A percentile compares a stretch with the other conserved stretches of the same genome.
These are phyloP conservation scores for Ilyonectria mors-panacis DNA, from an alignment of 2,329 filamentous ascomycete species.

Conservation along the genomic window DNA sequence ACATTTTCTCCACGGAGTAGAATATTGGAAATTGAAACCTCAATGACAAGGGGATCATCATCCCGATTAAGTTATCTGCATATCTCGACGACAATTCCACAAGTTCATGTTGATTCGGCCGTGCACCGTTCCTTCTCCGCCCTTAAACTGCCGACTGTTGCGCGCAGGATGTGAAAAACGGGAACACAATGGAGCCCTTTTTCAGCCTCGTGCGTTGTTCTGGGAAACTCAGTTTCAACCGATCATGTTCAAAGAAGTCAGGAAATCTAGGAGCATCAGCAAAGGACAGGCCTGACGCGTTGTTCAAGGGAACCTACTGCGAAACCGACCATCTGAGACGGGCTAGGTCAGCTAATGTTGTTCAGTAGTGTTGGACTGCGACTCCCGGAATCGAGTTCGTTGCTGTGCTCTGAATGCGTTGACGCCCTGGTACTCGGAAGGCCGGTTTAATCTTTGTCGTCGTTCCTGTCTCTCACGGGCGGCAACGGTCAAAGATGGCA, in stretches of 20 bases:
- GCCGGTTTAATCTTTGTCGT: constrained; percentile 14
- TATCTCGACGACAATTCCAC: too few relatives aligned
- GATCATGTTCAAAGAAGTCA: background rate
- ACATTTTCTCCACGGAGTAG: too few relatives aligned
- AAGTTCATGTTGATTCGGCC: background rate
- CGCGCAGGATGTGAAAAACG: background rate
- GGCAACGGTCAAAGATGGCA: background rate
- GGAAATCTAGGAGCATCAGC: background rate
- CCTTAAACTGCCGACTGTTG: background rate
- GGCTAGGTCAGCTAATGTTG: background rate
- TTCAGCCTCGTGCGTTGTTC: background rate
- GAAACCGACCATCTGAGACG: background rate
- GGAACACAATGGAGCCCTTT: background rate
- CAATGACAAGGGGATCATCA: too few relatives aligned
- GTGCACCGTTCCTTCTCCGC: background rate
- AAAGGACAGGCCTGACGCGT: background rate
- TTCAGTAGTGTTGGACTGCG: background rate
- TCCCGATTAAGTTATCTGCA: too few relatives aligned
- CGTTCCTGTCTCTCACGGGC: constrained; percentile 15
- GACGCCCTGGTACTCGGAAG: constrained; percentile 44
- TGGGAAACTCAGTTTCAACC: too few relatives aligned
- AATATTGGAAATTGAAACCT: too few relatives aligned
- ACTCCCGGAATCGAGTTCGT: background rate
- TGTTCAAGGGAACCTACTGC: too few relatives aligned
- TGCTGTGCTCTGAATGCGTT: constrained; percentile 46